Conservation (phyloP, 2,329 filamentous ascomycete genomes). For the Beauveria sp. region DNA sequence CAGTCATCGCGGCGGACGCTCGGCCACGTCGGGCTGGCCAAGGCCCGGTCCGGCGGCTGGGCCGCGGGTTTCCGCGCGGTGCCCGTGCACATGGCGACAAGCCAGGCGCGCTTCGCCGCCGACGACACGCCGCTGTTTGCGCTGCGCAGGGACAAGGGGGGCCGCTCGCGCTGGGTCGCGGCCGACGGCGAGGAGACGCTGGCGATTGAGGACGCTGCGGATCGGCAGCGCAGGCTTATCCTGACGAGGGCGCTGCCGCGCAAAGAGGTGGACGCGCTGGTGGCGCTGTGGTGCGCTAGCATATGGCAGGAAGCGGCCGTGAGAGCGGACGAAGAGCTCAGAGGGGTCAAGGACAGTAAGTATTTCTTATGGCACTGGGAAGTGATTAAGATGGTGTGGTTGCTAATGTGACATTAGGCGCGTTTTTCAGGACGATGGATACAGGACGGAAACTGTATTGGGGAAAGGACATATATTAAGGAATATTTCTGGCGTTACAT, state of each 20-base stretch:
- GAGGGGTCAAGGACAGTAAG: neutral
- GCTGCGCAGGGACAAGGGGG: neutral
- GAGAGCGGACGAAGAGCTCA: neutral
- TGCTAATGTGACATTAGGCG: neutral
- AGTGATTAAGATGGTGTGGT: neutral
- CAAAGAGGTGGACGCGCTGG: constrained; percentile 1
- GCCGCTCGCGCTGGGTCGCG: neutral
- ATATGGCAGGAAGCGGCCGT: neutral
- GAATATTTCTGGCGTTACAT: no score
- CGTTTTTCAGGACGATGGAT: neutral
- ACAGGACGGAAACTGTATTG: neutral
- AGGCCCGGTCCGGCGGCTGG: neutral
- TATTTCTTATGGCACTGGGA: neutral
- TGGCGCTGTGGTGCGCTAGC: constrained; percentile 2
- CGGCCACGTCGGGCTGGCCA: constrained; percentile 2
- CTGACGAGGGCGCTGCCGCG: neutral
- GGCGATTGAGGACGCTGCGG: neutral
- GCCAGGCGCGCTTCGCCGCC: neutral
- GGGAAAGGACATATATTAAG: neutral
- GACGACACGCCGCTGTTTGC: neutral
- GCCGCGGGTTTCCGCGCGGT: neutral
- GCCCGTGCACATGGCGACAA: neutral
- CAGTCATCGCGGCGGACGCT: neutral
- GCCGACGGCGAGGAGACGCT: neutral
- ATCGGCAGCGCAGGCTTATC: neutral